Conservation (phyloP, 345 rosid species). For the Firmiana major region DNA sequence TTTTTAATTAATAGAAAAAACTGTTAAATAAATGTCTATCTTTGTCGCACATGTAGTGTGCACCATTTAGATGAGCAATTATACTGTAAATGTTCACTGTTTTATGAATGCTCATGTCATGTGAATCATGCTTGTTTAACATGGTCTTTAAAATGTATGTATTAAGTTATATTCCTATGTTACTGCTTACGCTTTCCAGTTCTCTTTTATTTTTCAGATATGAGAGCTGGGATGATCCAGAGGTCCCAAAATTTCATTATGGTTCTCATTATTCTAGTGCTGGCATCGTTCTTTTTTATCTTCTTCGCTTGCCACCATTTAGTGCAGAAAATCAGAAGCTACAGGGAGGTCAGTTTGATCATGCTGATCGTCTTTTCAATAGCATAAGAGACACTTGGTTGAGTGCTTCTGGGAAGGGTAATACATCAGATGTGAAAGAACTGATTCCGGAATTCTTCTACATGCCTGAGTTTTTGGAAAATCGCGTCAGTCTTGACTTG, state of each 20-base stretch:
- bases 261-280: slow-evolving; percentile 99
- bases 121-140: background rate
- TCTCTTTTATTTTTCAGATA: slow-evolving; percentile 49
- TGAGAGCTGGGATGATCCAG: slow-evolving; percentile 99
- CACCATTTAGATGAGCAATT: background rate
- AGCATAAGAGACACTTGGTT: slow-evolving; percentile 90
- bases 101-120: slow-evolving; percentile 3
- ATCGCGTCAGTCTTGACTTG: slow-evolving; percentile 75
- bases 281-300: slow-evolving; percentile 96
- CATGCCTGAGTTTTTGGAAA: slow-evolving; percentile 93
- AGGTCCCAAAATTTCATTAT: slow-evolving; percentile 98
- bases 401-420: slow-evolving; percentile 97
- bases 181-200: background rate
- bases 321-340: slow-evolving; percentile 97
- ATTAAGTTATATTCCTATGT: background rate
- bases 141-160: background rate
- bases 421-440: slow-evolving; percentile 98
- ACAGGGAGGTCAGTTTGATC: slow-evolving; percentile 99
- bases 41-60: no score
- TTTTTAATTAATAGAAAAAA: background rate
- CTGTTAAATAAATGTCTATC: background rate
- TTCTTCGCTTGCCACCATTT: slow-evolving; percentile 94
- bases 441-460: slow-evolving; percentile 97
- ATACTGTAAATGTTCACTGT: background rate
- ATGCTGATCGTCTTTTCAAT: slow-evolving; percentile 98